Evolutionary conservation across 2,329 filamentous ascomycete genomes (phyloP).

Genomic region (Trichoderma polysporum): DNA sequence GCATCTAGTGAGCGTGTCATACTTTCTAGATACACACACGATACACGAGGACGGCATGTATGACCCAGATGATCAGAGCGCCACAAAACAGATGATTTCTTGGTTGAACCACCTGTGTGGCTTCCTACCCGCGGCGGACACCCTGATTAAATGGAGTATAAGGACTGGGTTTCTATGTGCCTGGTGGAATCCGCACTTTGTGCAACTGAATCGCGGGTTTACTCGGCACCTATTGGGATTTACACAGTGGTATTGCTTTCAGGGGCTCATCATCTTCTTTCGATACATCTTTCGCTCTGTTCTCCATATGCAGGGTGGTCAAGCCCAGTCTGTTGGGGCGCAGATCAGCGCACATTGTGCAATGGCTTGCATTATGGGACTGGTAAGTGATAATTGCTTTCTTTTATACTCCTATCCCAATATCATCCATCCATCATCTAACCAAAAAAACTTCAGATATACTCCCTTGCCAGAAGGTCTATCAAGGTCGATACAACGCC

Average conservation of each 20-base stretch:
- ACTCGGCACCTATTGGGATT: conserved; percentile 60
- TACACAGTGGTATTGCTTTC: conserved; percentile 64
- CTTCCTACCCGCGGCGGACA: conserved; percentile 42
- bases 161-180: conserved; percentile 50
- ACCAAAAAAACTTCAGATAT: conserved; percentile 41
- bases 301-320: conserved; percentile 40
- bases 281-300: conserved; percentile 52
- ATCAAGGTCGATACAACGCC: conserved; percentile 59
- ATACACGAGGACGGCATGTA: conserved; percentile 34
- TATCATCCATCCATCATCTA: conserved; percentile 22
- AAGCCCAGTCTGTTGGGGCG: conserved; percentile 40
- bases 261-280: conserved; percentile 57
- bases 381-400: conserved; percentile 44
- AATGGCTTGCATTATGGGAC: conserved; percentile 51
- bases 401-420: background rate
- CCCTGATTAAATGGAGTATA: conserved; percentile 49
- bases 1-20: conserved; percentile 43
- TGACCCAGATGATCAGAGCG: conserved; percentile 34
- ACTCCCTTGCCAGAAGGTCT: conserved; percentile 42
- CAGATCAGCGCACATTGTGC: conserved; percentile 55
- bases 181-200: conserved; percentile 70
- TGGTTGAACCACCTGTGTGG: conserved; percentile 23
- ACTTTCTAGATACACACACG: conserved; percentile 30
- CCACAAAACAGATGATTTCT: conserved; percentile 20
- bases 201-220: conserved; percentile 59